Evolutionary conservation across 305 asterid species (phyloP).

Genomic region (Fraxinus greggii): DNA sequence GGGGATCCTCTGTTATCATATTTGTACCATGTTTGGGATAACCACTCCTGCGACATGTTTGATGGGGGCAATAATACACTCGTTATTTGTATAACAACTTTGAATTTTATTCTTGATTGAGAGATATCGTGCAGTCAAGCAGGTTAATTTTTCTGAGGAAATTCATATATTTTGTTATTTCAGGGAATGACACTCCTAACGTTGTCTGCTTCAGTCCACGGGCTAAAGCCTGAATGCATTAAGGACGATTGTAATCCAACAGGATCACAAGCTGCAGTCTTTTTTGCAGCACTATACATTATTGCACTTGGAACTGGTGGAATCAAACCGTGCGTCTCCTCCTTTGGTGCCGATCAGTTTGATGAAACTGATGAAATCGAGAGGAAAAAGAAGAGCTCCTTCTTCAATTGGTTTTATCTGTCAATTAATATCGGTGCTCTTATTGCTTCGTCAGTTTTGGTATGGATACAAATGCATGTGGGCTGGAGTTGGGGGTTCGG

Average conservation of each 20-base stretch:
- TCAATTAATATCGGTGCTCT: conserved; percentile 43
- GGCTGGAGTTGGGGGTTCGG: conserved; percentile 51
- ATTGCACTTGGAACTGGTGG: conserved; percentile 60
- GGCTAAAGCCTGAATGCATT: conserved; percentile 46
- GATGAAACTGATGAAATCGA: conserved; percentile 38
- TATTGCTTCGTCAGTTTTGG: conserved; percentile 37
- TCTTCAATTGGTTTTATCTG: conserved; percentile 42
- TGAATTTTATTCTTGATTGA: neutral
- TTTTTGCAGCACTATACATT: conserved; percentile 40
- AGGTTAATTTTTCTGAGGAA: neutral
- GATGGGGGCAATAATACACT: neutral
- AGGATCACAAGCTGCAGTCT: conserved; percentile 24
- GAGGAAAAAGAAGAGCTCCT: conserved; percentile 41
- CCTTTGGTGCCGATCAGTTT: conserved; percentile 58
- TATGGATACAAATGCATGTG: conserved; percentile 44
- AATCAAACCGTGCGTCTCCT: conserved; percentile 51
- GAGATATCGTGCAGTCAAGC: neutral
- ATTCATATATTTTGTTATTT: neutral
- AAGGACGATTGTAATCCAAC: conserved; percentile 39
- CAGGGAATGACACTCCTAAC: conserved; percentile 66
- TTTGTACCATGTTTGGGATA: neutral
- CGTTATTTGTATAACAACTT: neutral
- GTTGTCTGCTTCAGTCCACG: conserved; percentile 42
- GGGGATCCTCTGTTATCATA: neutral
- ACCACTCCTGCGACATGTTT: neutral